Conservation (phyloP, 768 basidiomycete genomes). For the Tulasnella calospora region DNA sequence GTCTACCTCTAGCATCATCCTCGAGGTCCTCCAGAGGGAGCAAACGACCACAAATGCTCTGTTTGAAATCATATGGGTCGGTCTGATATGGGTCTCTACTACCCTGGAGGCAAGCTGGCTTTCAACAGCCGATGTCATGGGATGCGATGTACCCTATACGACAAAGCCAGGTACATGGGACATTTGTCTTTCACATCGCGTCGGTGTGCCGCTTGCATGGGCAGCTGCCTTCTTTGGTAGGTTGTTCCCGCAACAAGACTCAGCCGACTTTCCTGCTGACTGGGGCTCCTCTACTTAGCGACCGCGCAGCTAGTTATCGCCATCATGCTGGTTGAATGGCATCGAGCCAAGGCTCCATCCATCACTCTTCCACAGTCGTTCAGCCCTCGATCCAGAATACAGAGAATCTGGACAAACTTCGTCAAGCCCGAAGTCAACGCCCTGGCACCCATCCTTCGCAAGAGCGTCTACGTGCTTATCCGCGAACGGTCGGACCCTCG, state of each 20-base stretch:
- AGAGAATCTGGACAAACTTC: neutral
- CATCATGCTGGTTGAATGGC: conserved; percentile 11
- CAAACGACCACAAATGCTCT: conserved; percentile 2
- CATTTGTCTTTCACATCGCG: neutral
- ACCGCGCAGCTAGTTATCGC: neutral
- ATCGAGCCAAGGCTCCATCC: neutral
- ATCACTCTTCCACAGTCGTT: neutral
- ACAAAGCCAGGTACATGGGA: neutral
- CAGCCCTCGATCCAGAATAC: neutral
- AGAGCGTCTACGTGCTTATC: conserved; percentile 12
- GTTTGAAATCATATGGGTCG: conserved; percentile 11
- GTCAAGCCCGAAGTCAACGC: neutral
- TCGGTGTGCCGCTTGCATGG: conserved; percentile 11
- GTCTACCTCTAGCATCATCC: neutral
- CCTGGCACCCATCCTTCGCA: neutral
- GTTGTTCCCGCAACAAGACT: neutral
- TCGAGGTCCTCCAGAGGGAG: neutral
- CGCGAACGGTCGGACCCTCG: neutral
- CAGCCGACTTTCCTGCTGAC: neutral
- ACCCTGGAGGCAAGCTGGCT: conserved; percentile 15
- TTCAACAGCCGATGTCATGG: neutral
- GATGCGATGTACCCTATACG: neutral
- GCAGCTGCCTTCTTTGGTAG: neutral
- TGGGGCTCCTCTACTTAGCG: neutral
- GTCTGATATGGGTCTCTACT: neutral